Conservation (phyloP, 768 basidiomycete genomes). For the Leccinum obscurum region DNA sequence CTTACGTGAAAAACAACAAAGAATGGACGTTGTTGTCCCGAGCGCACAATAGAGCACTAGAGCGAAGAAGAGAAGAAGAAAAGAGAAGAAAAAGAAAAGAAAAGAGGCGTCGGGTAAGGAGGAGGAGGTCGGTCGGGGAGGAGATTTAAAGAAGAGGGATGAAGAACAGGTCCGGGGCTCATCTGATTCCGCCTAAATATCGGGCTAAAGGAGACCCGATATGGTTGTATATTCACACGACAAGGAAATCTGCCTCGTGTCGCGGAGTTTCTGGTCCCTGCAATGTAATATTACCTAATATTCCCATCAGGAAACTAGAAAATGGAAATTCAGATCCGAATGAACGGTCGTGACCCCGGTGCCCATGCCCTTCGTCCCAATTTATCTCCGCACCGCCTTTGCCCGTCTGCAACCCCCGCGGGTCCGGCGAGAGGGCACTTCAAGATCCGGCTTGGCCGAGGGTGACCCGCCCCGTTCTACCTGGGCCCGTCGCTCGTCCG, state of each 20-base stretch:
- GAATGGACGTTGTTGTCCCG: conserved; percentile 31
- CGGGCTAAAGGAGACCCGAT: conserved; percentile 17
- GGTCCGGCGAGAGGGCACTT: conserved; percentile 19
- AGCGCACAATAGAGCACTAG: conserved; percentile 37
- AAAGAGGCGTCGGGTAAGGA: conserved; percentile 42
- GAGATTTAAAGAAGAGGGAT: conserved; percentile 25
- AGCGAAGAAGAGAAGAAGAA: conserved; percentile 24
- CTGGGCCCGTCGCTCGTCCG: conserved; percentile 6
- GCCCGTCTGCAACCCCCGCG: conserved; percentile 24
- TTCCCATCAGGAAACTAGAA: conserved; percentile 20
- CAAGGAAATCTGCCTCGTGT: conserved; percentile 32
- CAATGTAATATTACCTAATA: conserved; percentile 30
- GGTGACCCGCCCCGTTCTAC: conserved; percentile 14
- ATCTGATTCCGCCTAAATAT: conserved; percentile 38
- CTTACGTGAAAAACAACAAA: conserved; percentile 37
- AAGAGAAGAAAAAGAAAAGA: conserved; percentile 30
- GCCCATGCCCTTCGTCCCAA: conserved; percentile 26
- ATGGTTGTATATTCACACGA: conserved; percentile 7
- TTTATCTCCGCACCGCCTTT: conserved; percentile 24
- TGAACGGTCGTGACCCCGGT: conserved; percentile 26
- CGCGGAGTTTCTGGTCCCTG: conserved; percentile 36
- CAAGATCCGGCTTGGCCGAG: conserved; percentile 33
- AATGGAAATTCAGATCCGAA: conserved; percentile 10
- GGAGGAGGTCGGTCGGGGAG: conserved; percentile 27
- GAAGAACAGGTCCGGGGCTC: conserved; percentile 25